Conservation (phyloP, 192 early-diverging fungal species). For the Backusella morwellensis region DNA sequence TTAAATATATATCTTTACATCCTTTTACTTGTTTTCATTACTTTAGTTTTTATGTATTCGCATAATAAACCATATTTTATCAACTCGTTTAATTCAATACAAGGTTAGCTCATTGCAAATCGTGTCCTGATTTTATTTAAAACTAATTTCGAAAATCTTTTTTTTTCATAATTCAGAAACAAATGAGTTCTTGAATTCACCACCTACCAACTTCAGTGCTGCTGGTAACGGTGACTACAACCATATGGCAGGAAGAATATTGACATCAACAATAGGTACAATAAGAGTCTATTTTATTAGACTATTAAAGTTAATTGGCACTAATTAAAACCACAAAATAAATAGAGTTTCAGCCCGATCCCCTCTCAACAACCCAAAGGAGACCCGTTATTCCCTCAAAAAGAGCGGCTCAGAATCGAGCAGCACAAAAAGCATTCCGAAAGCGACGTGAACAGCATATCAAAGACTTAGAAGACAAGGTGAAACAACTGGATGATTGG, state of each 20-base stretch:
- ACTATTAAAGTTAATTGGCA: background rate
- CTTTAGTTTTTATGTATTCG: background rate
- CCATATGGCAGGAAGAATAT: background rate
- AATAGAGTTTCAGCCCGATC: background rate
- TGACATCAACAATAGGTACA: background rate
- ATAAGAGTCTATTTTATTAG: background rate
- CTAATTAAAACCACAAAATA: background rate
- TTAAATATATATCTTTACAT: background rate
- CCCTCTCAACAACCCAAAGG: background rate
- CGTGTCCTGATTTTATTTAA: background rate
- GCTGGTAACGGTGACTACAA: background rate
- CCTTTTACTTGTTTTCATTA: background rate
- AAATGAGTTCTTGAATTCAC: background rate
- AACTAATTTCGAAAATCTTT: background rate
- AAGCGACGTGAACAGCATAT: conserved; percentile 83
- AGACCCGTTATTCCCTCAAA: conserved; percentile 44
- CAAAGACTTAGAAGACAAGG: conserved; percentile 70
- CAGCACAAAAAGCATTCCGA: conserved; percentile 87
- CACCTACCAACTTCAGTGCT: background rate
- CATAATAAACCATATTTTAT: background rate
- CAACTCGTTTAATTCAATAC: background rate
- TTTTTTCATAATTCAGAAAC: background rate
- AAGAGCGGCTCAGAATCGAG: conserved; percentile 86
- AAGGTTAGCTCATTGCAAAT: background rate
- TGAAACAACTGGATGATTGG: conserved; percentile 51